phyloP scores from a whole-genome alignment of 2,329 filamentous ascomycete genomes.

The Hysterium pulicare region DNA sequence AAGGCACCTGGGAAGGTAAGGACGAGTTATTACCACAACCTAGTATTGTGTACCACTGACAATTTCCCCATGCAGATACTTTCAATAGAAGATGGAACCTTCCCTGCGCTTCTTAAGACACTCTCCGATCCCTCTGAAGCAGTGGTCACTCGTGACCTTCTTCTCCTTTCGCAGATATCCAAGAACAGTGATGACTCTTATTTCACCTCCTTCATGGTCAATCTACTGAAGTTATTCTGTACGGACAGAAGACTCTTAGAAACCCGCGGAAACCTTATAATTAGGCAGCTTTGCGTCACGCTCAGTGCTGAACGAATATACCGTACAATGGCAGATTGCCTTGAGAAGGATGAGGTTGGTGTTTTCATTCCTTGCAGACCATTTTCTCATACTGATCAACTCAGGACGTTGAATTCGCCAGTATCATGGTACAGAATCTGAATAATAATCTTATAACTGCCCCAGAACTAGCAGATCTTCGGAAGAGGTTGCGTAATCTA shows the following conservation, averaged over 20 bases:
- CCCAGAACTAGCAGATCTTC: constrained; percentile 84
- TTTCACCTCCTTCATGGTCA: constrained; percentile 98
- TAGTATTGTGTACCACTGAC: too few relatives aligned
- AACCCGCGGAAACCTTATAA: constrained; percentile 91
- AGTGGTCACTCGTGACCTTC: constrained; percentile 90
- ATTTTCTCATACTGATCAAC: constrained; percentile 5
- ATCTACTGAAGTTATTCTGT: constrained; percentile 89
- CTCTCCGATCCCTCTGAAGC: constrained; percentile 92
- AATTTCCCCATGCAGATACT: constrained; percentile 48
- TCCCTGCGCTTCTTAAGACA: constrained; percentile 92
- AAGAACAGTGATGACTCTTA: constrained; percentile 96
- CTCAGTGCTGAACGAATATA: constrained; percentile 95
- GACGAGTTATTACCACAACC: too few relatives aligned
- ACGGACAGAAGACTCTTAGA: constrained; percentile 90
- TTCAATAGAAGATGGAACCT: constrained; percentile 95
- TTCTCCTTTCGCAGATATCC: constrained; percentile 92
- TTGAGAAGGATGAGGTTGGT: constrained; percentile 79
- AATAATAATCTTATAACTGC: constrained; percentile 99
- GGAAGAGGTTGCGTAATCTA: constrained; percentile 84
- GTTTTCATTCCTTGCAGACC: constrained; percentile 13
- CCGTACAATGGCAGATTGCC: constrained; percentile 88
- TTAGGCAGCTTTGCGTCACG: constrained; percentile 88
- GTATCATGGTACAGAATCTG: constrained; percentile 98
- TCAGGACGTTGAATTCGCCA: constrained; percentile 90
- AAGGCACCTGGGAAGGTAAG: constrained; percentile 88